These are phyloP conservation scores for Penicillium sp. DNA, from an alignment of 2,329 filamentous ascomycete genomes.

Conservation along the genomic window DNA sequence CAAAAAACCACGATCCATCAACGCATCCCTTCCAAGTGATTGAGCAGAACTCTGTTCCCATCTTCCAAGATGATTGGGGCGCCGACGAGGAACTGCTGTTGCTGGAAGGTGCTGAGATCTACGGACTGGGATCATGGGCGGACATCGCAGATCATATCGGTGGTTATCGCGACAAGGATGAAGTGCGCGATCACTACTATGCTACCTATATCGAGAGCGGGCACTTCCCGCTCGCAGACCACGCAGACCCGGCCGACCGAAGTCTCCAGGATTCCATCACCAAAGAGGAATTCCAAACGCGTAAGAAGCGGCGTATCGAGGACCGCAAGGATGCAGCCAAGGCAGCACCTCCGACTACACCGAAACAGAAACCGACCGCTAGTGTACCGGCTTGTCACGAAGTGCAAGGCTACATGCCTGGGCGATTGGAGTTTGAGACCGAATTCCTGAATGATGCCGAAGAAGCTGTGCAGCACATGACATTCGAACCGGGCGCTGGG, in stretches of 20 bases:
- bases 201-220: slow-evolving; percentile 81
- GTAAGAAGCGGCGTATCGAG: slow-evolving; percentile 92
- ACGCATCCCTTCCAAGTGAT: slow-evolving; percentile 91
- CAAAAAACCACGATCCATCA: slow-evolving; percentile 81
- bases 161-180: slow-evolving; percentile 89
- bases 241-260: slow-evolving; percentile 80
- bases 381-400: slow-evolving; percentile 96
- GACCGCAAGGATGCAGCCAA: slow-evolving; percentile 85
- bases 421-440: slow-evolving; percentile 93
- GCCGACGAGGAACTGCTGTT: slow-evolving; percentile 95
- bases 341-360: slow-evolving; percentile 76
- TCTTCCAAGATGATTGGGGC: slow-evolving; percentile 93
- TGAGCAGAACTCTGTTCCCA: slow-evolving; percentile 97
- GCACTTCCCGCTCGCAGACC: slow-evolving; percentile 81
- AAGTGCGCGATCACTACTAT: slow-evolving; percentile 93
- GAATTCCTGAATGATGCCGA: slow-evolving; percentile 98
- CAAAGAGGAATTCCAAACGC: slow-evolving; percentile 86
- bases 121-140: slow-evolving; percentile 94
- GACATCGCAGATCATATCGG: slow-evolving; percentile 98
- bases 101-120: slow-evolving; percentile 91
- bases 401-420: slow-evolving; percentile 98
- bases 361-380: slow-evolving; percentile 93
- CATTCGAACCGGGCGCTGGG: slow-evolving; percentile 94
- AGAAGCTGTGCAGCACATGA: slow-evolving; percentile 97
- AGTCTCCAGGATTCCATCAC: slow-evolving; percentile 77